These are phyloP conservation scores for Trichoderma asperellum DNA, from an alignment of 2,329 filamentous ascomycete species.

Conservation along the genomic window DNA sequence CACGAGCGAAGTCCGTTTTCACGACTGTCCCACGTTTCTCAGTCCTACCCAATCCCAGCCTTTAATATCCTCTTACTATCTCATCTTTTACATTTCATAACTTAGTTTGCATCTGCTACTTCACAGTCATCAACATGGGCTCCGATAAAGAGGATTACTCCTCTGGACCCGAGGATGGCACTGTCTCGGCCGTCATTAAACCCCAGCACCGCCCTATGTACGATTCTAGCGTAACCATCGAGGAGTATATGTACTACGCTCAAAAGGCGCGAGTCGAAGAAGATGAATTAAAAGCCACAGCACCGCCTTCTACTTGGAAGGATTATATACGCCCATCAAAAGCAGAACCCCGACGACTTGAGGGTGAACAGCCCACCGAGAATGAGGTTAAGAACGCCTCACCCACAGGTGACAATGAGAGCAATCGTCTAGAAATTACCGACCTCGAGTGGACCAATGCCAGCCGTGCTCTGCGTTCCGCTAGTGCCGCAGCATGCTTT, in stretches of 20 bases:
- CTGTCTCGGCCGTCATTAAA: conserved; percentile 1
- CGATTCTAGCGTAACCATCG: conserved; percentile 35
- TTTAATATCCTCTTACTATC: background rate
- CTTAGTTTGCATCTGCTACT: background rate
- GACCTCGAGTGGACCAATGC: conserved; percentile 52
- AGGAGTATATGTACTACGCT: conserved; percentile 38
- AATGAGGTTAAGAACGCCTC: background rate
- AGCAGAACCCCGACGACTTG: conserved; percentile 21
- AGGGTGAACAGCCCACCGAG: conserved; percentile 11
- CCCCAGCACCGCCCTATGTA: conserved; percentile 31
- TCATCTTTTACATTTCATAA: background rate
- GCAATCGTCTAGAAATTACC: conserved; percentile 29
- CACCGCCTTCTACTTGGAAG: background rate
- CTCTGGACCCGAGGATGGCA: conserved; percentile 17
- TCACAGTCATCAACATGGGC: background rate
- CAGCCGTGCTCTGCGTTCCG: conserved; percentile 27
- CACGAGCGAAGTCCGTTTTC: background rate
- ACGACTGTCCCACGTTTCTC: background rate
- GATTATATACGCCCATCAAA: conserved; percentile 15
- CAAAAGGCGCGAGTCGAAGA: conserved; percentile 34
- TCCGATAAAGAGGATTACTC: conserved; percentile 18
- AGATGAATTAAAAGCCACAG: conserved; percentile 24
- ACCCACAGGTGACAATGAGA: background rate
- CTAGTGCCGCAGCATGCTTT: conserved; percentile 30
- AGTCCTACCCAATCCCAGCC: background rate